Evolutionary conservation across 371 early-diverging fungal genomes (phyloP), one percentile per base, ranked within the genome.

Genomic region (Lichtheimia ramosa): DNA sequence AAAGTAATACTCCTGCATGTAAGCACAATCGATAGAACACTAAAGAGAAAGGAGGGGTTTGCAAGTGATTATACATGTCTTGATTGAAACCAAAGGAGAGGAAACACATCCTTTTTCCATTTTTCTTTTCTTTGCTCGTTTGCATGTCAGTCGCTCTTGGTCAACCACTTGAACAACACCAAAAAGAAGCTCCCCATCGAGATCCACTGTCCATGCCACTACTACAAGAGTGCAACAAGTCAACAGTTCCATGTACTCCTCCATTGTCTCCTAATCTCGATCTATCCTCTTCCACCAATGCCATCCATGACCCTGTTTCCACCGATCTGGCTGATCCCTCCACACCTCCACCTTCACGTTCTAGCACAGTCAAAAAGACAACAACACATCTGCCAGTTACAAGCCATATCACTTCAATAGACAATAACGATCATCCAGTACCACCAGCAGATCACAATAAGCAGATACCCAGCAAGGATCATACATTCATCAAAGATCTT

Each of bases 201-300:
- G 52, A 27, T 23, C 34, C 5, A 34, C 2, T 10, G 10, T 34
- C 34, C 34, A 34, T 34, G 34, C 34, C 5, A 8, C 10, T 34
- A 34, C 34, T 34, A 34, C 34, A 10, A 34, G 34, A 6, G 10
- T 34, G 34, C 10, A 10, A 34, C 10, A 5, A 5, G 10, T 34
- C 34, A 10, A 34, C 34, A 34, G 34, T 14, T 16, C 52, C 52
- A 21, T 52, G 52, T n/a, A 52, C 52, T 21, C 52, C 52, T 52
- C 52, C 52, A 16, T 14, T 15, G 15, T 27, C 52, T 21, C 52
- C 52, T n/a, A 52, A 34, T 8, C n/a, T n/a, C n/a, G 34, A 34
- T 34, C 34, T 34, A 34, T 34, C 34, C 34, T 8, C 34, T 34
- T 34, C 6, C 34, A 34, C 34, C 34, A 6, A 4, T 34, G 8